These are phyloP conservation scores for Fusarium solani-melongenae DNA, from an alignment of 2,329 filamentous ascomycete genomes.

Conservation along the genomic window DNA sequence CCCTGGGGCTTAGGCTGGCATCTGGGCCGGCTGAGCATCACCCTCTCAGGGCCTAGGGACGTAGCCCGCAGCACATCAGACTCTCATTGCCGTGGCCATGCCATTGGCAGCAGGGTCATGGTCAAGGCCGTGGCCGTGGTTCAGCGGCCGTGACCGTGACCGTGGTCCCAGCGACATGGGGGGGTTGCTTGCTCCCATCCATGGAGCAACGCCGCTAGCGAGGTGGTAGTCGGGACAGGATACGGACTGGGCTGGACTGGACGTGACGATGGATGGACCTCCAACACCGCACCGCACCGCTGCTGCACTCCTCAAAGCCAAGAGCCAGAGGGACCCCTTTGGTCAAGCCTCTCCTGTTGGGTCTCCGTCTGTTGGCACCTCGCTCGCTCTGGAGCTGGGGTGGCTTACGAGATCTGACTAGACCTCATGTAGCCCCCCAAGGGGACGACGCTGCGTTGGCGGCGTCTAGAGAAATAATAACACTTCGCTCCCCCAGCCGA, in stretches of 20 bases:
- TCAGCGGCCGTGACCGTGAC: conserved; percentile 9
- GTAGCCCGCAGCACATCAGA: not conserved
- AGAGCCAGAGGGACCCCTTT: not conserved
- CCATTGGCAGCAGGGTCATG: conserved; percentile 7
- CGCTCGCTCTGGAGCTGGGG: conserved; percentile 1
- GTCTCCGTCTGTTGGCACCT: conserved; percentile 8
- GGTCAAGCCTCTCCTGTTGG: conserved; percentile 3
- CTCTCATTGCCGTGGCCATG: conserved; percentile 1
- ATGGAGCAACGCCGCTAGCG: conserved; percentile 29
- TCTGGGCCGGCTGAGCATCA: conserved; percentile 36
- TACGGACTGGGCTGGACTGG: conserved; percentile 25
- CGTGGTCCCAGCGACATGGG: conserved; percentile 22
- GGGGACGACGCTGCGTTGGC: conserved; percentile 24
- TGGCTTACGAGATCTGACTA: conserved; percentile 40
- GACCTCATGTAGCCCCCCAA: conserved; percentile 28
- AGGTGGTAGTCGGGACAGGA: conserved; percentile 34
- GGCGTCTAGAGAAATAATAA: conserved; percentile 30
- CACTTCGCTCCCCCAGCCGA: conserved; percentile 27
- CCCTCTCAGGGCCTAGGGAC: not conserved
- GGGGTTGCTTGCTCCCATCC: conserved; percentile 12
- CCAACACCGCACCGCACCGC: not conserved
- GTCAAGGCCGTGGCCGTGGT: conserved; percentile 11
- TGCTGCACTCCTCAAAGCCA: conserved; percentile 5
- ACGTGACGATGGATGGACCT: conserved; percentile 26
- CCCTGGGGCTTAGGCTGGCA: conserved; percentile 5